Evolutionary conservation across 1,139 yeast species (phyloP), one percentile per base, ranked within the genome.

Genomic region (Saccharomycopsis hybrid): DNA sequence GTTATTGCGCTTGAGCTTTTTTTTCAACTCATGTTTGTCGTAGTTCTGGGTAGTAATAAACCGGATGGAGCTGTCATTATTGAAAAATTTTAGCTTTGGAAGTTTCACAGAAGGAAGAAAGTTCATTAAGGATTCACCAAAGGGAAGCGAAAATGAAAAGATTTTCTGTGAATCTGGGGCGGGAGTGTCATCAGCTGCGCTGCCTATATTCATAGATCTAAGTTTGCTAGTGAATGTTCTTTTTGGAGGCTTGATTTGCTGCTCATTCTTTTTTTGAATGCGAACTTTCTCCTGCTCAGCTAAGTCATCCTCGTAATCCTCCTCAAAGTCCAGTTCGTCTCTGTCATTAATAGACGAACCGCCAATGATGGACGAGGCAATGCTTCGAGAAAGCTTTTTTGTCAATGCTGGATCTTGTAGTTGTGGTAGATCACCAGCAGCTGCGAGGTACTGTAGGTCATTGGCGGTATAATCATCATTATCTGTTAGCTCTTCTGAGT

Each of bases 1-100:
- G 51, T 78, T 77, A 55, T 78, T 84, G 41, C 85, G 68, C 51
- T 70, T 68, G 43, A 84, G 61, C 57, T 74, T 77, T 41, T 69
- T 58, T 39, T 73, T 66, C 39, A 81, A 67, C 43, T 70, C 73
- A 27, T 68, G 66, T 39, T 63, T 60, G 13, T 60, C 57, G 36
- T 45, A 48, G 5, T 49, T 47, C 65, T 73, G 46, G 68, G 72
- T 57, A 67, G 68, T 63, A 62, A 30, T 60, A 52, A 56, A 60
- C 43, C 58, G 50, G 40, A 57, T 51, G 33, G 58, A 55, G 2
- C 57, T 53, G 45, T 54, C 60, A 49, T 43, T 55, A 46, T 49
- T 62, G 53, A 62, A 60, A 49, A 47, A 61, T 27, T 52, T 54
- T 5, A 63, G 35, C 44, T 30, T 42, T 31, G 37, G 42, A 47